Evolutionary conservation across 106 monocot species (phyloP).

Genomic region (Dendrobium officinale): DNA sequence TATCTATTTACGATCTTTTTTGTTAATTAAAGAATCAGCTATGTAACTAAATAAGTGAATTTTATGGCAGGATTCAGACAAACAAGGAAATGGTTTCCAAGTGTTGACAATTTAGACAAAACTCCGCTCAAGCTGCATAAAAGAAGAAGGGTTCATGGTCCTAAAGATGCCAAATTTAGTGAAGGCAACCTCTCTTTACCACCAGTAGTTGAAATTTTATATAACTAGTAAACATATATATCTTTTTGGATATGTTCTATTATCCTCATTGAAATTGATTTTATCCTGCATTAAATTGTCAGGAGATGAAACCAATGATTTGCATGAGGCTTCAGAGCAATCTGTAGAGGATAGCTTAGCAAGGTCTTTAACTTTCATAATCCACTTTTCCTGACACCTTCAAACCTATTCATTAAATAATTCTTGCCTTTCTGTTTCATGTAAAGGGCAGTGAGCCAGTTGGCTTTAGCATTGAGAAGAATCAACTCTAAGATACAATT

Average conservation of each 20-base stretch:
- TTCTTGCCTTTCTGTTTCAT: slow-evolving; percentile 5
- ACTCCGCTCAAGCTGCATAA: slow-evolving; percentile 16
- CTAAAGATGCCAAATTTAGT: slow-evolving; percentile 16
- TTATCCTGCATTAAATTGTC: slow-evolving; percentile 2
- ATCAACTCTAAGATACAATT: slow-evolving; percentile 42
- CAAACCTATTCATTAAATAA: background rate
- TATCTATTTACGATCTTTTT: background rate
- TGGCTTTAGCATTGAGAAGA: slow-evolving; percentile 30
- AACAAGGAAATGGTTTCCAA: slow-evolving; percentile 18
- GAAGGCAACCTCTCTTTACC: slow-evolving; percentile 24
- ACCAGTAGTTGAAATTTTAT: slow-evolving; percentile 6
- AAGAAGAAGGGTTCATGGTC: slow-evolving; percentile 17
- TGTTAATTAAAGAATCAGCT: background rate
- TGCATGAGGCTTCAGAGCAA: slow-evolving; percentile 27
- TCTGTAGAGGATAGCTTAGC: slow-evolving; percentile 47
- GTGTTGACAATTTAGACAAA: slow-evolving; percentile 10
- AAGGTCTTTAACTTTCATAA: slow-evolving; percentile 36
- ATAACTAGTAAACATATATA: background rate
- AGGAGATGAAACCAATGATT: slow-evolving; percentile 35
- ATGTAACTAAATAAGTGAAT: background rate
- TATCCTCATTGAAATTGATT: slow-evolving; percentile 5
- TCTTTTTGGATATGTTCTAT: background rate
- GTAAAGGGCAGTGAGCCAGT: slow-evolving; percentile 31
- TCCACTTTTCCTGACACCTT: background rate
- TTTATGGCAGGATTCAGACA: slow-evolving; percentile 27